phyloP scores from a whole-genome alignment of 2,329 filamentous ascomycete species.

The Claviceps maximensis region DNA sequence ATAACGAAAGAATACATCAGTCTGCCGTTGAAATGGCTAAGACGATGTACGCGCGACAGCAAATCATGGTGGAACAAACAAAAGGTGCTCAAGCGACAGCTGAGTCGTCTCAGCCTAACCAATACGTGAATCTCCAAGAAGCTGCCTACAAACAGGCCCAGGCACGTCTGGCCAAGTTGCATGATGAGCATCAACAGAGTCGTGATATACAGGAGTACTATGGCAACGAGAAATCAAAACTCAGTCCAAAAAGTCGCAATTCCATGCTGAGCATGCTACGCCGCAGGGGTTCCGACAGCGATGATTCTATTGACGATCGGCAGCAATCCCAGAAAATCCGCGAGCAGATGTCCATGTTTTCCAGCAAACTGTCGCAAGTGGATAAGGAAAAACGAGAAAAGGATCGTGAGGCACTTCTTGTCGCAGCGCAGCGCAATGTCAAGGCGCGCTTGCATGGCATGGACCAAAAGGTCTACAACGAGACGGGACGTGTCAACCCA shows the following conservation, averaged over 20 bases:
- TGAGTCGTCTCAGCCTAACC: slow-evolving; percentile 33
- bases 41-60: slow-evolving; percentile 65
- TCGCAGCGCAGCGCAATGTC: slow-evolving; percentile 77
- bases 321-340: slow-evolving; percentile 60
- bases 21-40: slow-evolving; percentile 84
- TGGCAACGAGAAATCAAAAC: slow-evolving; percentile 32
- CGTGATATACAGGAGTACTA: slow-evolving; percentile 67
- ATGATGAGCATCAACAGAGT: slow-evolving; percentile 52
- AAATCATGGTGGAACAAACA: slow-evolving; percentile 43
- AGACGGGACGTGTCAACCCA: slow-evolving; percentile 62
- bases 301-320: slow-evolving; percentile 51
- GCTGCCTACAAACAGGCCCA: slow-evolving; percentile 77
- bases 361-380: slow-evolving; percentile 50
- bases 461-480: slow-evolving; percentile 65
- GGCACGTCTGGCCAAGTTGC: slow-evolving; percentile 68
- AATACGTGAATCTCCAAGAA: slow-evolving; percentile 60
- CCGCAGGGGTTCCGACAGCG: slow-evolving; percentile 50
- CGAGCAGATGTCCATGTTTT: slow-evolving; percentile 67
- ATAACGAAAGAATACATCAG: slow-evolving; percentile 60
- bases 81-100: slow-evolving; percentile 25
- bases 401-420: slow-evolving; percentile 64
- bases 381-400: slow-evolving; percentile 61
- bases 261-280: slow-evolving; percentile 42
- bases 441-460: slow-evolving; percentile 63
- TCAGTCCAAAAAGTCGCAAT: slow-evolving; percentile 31